Evolutionary conservation across 2,329 filamentous ascomycete genomes (phyloP).

Genomic region (Fusarium fracticaudum): DNA sequence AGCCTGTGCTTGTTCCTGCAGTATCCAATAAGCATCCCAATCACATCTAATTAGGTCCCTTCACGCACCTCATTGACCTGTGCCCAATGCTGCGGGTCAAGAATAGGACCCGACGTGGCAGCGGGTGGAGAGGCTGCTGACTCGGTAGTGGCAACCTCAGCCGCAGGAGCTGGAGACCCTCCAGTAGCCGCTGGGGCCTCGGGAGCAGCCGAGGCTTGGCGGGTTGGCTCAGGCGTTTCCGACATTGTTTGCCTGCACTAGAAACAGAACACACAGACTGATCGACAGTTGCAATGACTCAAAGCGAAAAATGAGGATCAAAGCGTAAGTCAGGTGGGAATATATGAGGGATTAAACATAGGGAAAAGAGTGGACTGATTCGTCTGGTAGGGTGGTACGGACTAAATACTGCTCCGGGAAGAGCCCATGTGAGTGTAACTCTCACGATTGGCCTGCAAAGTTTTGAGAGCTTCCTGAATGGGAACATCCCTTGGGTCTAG

Average conservation of each 20-base stretch:
- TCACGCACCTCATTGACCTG: slow-evolving; percentile 27
- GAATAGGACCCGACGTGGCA: neutral
- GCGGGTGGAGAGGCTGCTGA: neutral
- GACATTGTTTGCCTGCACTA: neutral
- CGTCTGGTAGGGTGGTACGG: neutral
- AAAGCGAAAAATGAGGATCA: neutral
- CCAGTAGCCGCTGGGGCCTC: neutral
- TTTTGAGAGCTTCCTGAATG: neutral
- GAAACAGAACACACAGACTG: neutral
- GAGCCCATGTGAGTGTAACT: neutral
- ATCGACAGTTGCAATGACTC: neutral
- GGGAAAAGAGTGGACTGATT: neutral
- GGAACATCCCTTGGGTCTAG: neutral
- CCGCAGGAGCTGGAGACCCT: neutral
- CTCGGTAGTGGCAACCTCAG: neutral
- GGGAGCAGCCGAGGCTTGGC: neutral
- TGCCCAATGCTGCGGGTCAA: slow-evolving; percentile 35
- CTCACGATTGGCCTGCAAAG: neutral
- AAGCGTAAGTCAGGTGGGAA: neutral
- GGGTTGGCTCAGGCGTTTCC: neutral
- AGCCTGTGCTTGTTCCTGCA: neutral
- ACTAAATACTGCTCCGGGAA: neutral
- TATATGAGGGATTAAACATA: neutral
- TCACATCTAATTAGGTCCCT: rapidly evolving
- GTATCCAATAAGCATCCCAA: neutral